These are phyloP conservation scores for Auricularia cornea DNA, from an alignment of 768 basidiomycete genomes.

Conservation along the genomic window DNA sequence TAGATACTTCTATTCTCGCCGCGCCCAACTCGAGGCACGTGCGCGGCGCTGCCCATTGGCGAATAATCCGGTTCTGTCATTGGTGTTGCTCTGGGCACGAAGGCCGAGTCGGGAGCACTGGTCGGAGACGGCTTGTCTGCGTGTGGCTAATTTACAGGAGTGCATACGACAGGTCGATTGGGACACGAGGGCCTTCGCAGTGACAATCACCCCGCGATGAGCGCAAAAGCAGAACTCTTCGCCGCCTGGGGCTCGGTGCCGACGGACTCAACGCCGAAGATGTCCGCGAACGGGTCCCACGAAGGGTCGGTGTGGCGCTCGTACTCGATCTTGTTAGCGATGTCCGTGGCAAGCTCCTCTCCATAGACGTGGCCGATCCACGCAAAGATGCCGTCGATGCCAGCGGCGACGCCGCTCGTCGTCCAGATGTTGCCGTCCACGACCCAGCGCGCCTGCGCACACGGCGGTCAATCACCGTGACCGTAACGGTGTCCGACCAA, in stretches of 20 bases:
- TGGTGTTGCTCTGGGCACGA: constrained; percentile 52
- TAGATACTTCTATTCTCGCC: constrained; percentile 45
- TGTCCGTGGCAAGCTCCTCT: background rate
- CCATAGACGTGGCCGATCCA: background rate
- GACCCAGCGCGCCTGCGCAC: constrained; percentile 8
- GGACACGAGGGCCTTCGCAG: too few relatives aligned
- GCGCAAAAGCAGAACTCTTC: too few relatives aligned
- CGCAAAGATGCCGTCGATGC: background rate
- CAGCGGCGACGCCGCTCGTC: constrained; percentile 6
- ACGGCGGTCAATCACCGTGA: background rate
- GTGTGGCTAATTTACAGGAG: too few relatives aligned
- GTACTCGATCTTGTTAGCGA: constrained; percentile 3
- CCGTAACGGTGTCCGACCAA: too few relatives aligned
- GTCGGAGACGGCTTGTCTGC: constrained; percentile 56
- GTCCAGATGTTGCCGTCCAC: constrained; percentile 12
- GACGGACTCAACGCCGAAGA: background rate
- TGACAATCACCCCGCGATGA: too few relatives aligned
- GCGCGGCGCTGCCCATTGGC: constrained; percentile 61
- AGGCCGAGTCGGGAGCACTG: constrained; percentile 36
- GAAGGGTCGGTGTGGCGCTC: constrained; percentile 6
- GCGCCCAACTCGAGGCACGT: constrained; percentile 54
- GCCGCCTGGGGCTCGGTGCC: too few relatives aligned
- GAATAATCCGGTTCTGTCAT: constrained; percentile 53
- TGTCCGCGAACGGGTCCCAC: constrained; percentile 5
- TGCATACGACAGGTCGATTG: too few relatives aligned